Evolutionary conservation across 108 stramenopile genomes (phyloP), one percentile per base, ranked within the genome.

Genomic region (Cyclotella cryptica): DNA sequence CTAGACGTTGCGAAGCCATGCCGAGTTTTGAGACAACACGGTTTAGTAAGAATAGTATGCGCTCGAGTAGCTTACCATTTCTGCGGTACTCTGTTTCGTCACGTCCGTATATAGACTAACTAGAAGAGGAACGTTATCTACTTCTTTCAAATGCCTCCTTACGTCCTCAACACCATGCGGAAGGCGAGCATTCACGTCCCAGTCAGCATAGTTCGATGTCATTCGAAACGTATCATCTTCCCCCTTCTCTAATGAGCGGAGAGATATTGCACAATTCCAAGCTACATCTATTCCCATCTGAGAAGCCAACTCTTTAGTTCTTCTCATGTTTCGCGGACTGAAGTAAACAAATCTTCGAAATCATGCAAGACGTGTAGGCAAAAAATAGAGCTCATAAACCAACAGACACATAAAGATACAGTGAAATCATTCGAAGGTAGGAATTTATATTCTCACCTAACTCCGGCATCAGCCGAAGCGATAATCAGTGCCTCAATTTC

Each of bases 21-120:
- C 49, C n/a, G n/a, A 51, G 3, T 51, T 19, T 7, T 51, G 49
- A 51, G 45, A 40, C 2, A 39, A n/a, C n/a, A 60, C 24, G 46
- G 39, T 52, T 58, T 2, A 35, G 6, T 2, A 35, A 35, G 35
- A 35, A 6, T 5, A 2, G 6, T 35, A 35, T 35, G 6, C 35
- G 35, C 2, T 35, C 35, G 35, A 35, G 35, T 35, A 46, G 67
- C 86, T 69, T 69, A 96, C 85, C 97, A 98, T 98, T 64, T 96
- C 91, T 72, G 77, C 87, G 2, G 96, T 96, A 54, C 93, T 96
- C 29, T 72, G 64, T 68, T 97, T 94, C 14, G 97, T 97, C 0
- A 92, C 95, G 84, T 98, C 98, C 0, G 98, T 98, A 75, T 91
- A 98, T n/a, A 98, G 71, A 68, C 90, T 92, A 12, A 98, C 98